phyloP scores from a whole-genome alignment of 371 early-diverging fungal genomes.

The Nematocida displodere region DNA sequence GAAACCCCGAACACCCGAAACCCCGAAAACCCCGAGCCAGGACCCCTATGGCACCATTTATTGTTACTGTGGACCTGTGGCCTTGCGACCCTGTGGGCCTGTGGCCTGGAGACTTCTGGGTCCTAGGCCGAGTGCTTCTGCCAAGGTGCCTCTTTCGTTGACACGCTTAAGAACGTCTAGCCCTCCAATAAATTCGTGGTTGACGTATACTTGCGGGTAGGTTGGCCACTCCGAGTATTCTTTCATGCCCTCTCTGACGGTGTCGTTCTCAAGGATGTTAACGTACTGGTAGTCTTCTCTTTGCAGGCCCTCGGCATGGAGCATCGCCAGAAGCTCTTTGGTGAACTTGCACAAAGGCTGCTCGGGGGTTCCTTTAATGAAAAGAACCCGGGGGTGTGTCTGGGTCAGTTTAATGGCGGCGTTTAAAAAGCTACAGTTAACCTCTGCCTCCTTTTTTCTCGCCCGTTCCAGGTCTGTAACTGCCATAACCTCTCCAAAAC shows the following conservation, averaged over 20 bases:
- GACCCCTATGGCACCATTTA: no score
- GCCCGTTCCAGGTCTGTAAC: constrained; percentile 12
- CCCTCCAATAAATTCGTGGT: constrained; percentile 90
- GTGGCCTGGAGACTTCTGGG: no score
- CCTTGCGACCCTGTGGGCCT: no score
- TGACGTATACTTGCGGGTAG: constrained; percentile 88
- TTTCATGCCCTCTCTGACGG: constrained; percentile 69
- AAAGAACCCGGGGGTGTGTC: constrained; percentile 72
- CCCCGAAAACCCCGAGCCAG: no score
- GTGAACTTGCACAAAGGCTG: constrained; percentile 63
- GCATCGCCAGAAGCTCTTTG: constrained; percentile 37
- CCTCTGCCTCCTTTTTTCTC: constrained; percentile 24
- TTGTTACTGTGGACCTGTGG: no score
- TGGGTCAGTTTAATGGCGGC: constrained; percentile 43
- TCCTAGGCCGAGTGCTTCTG: neutral
- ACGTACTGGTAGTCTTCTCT: constrained; percentile 66
- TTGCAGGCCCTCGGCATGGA: constrained; percentile 21
- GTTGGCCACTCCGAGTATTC: constrained; percentile 82
- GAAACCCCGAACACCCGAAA: no score
- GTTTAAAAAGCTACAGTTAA: no score
- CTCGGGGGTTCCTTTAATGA: constrained; percentile 74
- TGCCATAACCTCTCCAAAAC: constrained; percentile 35
- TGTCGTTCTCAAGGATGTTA: constrained; percentile 79
- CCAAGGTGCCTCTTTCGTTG: constrained; percentile 8
- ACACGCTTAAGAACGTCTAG: constrained; percentile 76